These are phyloP conservation scores for Hanseniaspora gamundiae DNA, from an alignment of 1,139 yeast species.

Conservation along the genomic window DNA sequence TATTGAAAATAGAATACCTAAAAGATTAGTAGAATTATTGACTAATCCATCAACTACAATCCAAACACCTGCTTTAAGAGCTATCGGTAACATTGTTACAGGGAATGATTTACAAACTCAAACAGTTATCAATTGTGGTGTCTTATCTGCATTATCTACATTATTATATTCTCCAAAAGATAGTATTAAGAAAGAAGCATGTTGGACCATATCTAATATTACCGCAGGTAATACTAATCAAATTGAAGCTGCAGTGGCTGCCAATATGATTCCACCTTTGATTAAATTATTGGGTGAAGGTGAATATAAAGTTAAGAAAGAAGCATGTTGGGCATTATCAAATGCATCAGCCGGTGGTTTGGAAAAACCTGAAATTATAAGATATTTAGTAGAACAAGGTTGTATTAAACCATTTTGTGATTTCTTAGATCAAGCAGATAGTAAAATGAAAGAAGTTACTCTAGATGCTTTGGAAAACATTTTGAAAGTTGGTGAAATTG, in stretches of 20 bases:
- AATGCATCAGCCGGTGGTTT: conserved; percentile 96
- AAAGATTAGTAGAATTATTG: conserved; percentile 81
- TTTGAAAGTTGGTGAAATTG: conserved; percentile 86
- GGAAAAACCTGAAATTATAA: conserved; percentile 82
- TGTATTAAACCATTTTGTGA: conserved; percentile 97
- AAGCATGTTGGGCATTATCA: conserved; percentile 99
- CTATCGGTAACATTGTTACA: conserved; percentile 95
- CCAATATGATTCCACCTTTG: conserved; percentile 86
- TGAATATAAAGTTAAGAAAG: conserved; percentile 92
- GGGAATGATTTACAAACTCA: conserved; percentile 95
- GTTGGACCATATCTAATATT: conserved; percentile 97
- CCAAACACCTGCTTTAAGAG: conserved; percentile 94
- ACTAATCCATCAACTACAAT: conserved; percentile 75
- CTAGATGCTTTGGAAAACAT: conserved; percentile 92
- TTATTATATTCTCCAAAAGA: conserved; percentile 79
- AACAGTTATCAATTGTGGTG: conserved; percentile 87
- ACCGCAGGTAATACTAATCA: conserved; percentile 95
- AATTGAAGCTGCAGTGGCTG: conserved; percentile 92
- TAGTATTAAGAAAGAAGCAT: conserved; percentile 89
- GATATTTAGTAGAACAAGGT: conserved; percentile 86
- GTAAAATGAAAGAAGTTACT: conserved; percentile 87
- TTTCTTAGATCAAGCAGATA: conserved; percentile 74
- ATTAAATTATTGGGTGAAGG: conserved; percentile 68
- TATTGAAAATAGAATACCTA: conserved; percentile 90
- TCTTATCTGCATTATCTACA: conserved; percentile 71